A percentile compares a stretch with the other conserved stretches of the same genome.
These are phyloP conservation scores for Rhizophora apiculata DNA, from an alignment of 345 rosid species.

Conservation along the genomic window DNA sequence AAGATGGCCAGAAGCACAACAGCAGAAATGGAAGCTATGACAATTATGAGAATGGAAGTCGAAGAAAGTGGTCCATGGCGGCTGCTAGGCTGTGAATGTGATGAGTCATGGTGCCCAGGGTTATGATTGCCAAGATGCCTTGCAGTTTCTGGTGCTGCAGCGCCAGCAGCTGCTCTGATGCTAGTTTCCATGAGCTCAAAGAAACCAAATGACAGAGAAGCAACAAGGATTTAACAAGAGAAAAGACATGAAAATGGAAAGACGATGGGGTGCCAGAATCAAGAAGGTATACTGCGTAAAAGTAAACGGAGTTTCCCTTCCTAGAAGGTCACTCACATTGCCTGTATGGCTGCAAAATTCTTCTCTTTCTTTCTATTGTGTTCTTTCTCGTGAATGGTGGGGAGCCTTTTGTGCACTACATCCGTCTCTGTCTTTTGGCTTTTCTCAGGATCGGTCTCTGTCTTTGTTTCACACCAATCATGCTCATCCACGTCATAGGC, in stretches of 20 bases:
- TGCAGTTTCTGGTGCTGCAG: constrained; percentile 21
- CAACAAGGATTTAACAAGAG: neutral
- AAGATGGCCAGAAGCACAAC: constrained; percentile 37
- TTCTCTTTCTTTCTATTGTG: constrained; percentile 6
- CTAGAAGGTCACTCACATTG: constrained; percentile 23
- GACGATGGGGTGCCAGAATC: neutral
- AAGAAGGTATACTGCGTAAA: neutral
- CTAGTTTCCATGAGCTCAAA: constrained; percentile 38
- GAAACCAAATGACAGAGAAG: constrained; percentile 13
- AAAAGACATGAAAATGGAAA: neutral
- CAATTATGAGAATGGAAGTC: constrained; percentile 43
- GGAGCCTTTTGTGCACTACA: constrained; percentile 22
- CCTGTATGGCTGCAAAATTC: constrained; percentile 16
- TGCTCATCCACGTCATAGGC: constrained; percentile 17
- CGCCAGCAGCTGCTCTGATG: neutral
- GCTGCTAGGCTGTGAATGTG: constrained; percentile 7
- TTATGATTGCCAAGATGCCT: constrained; percentile 25
- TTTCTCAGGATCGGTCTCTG: constrained; percentile 41
- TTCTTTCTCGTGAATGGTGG: constrained; percentile 20
- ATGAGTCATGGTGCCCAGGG: constrained; percentile 21
- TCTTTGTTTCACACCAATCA: constrained; percentile 23
- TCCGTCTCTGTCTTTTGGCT: constrained; percentile 46
- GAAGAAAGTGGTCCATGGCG: constrained; percentile 39
- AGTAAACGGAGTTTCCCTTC: constrained; percentile 19
- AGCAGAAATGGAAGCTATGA: constrained; percentile 36